These are phyloP conservation scores for Rhizopus microsporus DNA, from an alignment of 371 early-diverging fungal genomes.

Conservation along the genomic window DNA sequence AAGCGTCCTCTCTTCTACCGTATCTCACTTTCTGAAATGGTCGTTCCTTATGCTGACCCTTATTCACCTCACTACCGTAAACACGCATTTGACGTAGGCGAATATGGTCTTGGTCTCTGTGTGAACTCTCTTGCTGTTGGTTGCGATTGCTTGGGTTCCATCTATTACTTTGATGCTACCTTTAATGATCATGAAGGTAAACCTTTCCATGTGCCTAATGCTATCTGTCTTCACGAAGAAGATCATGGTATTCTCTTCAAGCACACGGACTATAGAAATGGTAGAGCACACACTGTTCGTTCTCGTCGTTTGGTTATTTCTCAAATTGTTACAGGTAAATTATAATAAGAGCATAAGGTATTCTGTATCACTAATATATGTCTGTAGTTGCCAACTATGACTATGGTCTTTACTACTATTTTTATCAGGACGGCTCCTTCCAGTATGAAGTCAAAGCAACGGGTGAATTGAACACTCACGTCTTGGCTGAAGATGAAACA, in stretches of 20 bases:
- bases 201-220: conserved; percentile 52
- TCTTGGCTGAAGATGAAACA: conserved; percentile 52
- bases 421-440: conserved; percentile 59
- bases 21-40: conserved; percentile 55
- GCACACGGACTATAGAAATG: conserved; percentile 58
- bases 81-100: conserved; percentile 59
- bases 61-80: conserved; percentile 44
- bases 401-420: conserved; percentile 59
- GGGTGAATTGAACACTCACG: conserved; percentile 54
- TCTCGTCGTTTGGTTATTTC: conserved; percentile 54
- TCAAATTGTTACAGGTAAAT: conserved; percentile 54
- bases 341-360: not conserved
- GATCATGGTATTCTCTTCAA: conserved; percentile 56
- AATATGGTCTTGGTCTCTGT: conserved; percentile 54
- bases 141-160: conserved; percentile 58
- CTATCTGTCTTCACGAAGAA: conserved; percentile 58
- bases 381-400: conserved; percentile 54
- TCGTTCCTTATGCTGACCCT: conserved; percentile 61
- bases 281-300: conserved; percentile 51
- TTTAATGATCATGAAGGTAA: conserved; percentile 53
- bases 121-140: conserved; percentile 46
- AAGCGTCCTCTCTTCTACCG: conserved; percentile 52
- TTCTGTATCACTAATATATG: not conserved
- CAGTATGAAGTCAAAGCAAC: conserved; percentile 61
- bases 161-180: conserved; percentile 56